Percentiles rank a stretch among this genome's conserved stretches.
Evolutionary conservation across 441 rosid species (phyloP).

Genomic region (Biscutella laevigata): DNA sequence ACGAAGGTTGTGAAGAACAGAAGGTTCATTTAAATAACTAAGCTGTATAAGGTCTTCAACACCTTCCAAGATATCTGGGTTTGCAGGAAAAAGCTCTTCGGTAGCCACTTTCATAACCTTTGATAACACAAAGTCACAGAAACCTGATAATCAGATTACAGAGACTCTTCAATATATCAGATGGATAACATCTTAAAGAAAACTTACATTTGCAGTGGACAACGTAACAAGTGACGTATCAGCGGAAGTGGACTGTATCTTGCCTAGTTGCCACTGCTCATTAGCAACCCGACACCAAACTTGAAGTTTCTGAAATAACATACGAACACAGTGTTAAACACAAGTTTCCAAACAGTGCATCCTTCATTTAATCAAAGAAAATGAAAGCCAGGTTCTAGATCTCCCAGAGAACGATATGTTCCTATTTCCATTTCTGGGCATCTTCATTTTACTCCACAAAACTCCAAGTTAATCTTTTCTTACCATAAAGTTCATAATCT

Average conservation of each 20-base stretch:
- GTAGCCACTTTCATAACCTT: conserved; percentile 72
- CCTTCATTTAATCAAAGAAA: not conserved
- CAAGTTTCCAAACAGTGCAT: not conserved
- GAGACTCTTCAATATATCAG: not conserved
- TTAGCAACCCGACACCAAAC: conserved; percentile 69
- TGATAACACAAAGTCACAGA: conserved; percentile 17
- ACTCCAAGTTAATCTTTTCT: not conserved
- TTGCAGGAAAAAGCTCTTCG: conserved; percentile 80
- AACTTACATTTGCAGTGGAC: conserved; percentile 62
- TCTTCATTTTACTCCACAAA: not conserved
- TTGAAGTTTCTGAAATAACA: conserved; percentile 55
- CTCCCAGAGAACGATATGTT: not conserved
- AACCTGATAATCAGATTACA: conserved; percentile 15
- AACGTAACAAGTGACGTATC: conserved; percentile 59
- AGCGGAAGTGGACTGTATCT: conserved; percentile 64
- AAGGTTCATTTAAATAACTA: conserved; percentile 91
- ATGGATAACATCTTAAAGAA: not conserved
- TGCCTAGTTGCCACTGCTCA: conserved; percentile 75
- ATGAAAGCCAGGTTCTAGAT: not conserved
- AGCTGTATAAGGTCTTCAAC: conserved; percentile 91
- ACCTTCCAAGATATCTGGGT: conserved; percentile 81
- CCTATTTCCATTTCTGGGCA: not conserved
- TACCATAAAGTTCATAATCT: not conserved
- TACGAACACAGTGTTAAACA: conserved; percentile 4
- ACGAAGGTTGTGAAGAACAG: conserved; percentile 76